These are phyloP conservation scores for Suillus sp. DNA, from an alignment of 768 basidiomycete species.

Conservation along the genomic window DNA sequence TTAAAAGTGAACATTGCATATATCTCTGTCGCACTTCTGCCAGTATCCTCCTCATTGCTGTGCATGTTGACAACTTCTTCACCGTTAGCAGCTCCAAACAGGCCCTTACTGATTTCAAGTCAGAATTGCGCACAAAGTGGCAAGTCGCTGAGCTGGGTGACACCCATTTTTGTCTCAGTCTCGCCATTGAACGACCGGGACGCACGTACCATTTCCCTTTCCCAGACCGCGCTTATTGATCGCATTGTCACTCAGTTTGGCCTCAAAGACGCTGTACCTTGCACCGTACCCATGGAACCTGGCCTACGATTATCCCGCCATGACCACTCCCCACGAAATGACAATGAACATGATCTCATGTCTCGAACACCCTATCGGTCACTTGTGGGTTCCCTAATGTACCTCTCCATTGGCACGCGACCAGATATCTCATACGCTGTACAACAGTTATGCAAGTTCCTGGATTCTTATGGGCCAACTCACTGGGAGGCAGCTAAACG, in stretches of 20 bases:
- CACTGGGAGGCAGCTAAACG: too few relatives aligned
- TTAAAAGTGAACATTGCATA: conserved; percentile 24
- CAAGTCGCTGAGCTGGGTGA: conserved; percentile 38
- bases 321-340: not conserved
- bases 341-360: conserved; percentile 11
- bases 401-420: conserved; percentile 16
- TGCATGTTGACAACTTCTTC: conserved; percentile 40
- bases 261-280: conserved; percentile 18
- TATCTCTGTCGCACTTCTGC: conserved; percentile 23
- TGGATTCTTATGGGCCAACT: conserved; percentile 10
- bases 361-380: conserved; percentile 18
- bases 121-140: conserved; percentile 30
- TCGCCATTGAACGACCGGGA: conserved; percentile 27
- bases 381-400: conserved; percentile 31
- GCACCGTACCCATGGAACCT: conserved; percentile 21
- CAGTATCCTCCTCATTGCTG: conserved; percentile 31
- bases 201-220: conserved; percentile 2
- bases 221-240: conserved; percentile 12
- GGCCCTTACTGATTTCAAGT: conserved; percentile 25
- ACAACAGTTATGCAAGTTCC: too few relatives aligned
- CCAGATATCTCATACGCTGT: conserved; percentile 19
- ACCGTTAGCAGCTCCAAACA: conserved; percentile 15
- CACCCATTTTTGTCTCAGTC: conserved; percentile 35
- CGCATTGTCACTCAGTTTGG: conserved; percentile 19
- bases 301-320: conserved; percentile 16